These are phyloP conservation scores for Starmerella bombi DNA, from an alignment of 805 yeast species.

Conservation along the genomic window DNA sequence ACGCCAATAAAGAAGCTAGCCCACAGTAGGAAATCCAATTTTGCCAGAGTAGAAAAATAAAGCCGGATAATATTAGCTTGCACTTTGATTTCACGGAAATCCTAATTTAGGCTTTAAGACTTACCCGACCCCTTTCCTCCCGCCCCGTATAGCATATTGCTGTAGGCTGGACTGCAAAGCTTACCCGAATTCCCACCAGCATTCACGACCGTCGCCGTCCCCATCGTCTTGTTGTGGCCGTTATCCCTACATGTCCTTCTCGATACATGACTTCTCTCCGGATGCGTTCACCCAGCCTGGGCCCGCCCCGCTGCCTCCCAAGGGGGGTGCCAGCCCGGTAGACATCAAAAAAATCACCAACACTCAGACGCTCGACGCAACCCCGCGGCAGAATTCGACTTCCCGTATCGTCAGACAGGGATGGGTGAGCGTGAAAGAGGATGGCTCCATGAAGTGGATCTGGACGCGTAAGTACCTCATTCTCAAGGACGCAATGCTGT, in stretches of 20 bases:
- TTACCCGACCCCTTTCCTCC: neutral
- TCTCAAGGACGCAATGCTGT: constrained; percentile 58
- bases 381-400: neutral
- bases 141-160: neutral
- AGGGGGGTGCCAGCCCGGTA: neutral
- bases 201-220: no score
- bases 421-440: constrained; percentile 88
- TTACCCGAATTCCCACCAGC: no score
- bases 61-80: no score
- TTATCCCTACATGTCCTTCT: constrained; percentile 17
- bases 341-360: neutral
- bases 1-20: no score
- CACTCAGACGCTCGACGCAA: constrained; percentile 1
- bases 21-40: no score
- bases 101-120: neutral
- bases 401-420: constrained; percentile 37
- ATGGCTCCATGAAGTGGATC: constrained; percentile 66
- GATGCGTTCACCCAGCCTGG: constrained; percentile 21
- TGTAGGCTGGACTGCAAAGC: no score
- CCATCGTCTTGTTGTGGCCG: no score
- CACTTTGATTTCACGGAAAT: neutral
- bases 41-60: no score
- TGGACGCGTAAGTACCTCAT: constrained; percentile 87
- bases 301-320: constrained; percentile 20
- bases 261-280: constrained; percentile 15